phyloP scores from a whole-genome alignment of 257 asterid species.

The Schizonepeta tenuifolia region DNA sequence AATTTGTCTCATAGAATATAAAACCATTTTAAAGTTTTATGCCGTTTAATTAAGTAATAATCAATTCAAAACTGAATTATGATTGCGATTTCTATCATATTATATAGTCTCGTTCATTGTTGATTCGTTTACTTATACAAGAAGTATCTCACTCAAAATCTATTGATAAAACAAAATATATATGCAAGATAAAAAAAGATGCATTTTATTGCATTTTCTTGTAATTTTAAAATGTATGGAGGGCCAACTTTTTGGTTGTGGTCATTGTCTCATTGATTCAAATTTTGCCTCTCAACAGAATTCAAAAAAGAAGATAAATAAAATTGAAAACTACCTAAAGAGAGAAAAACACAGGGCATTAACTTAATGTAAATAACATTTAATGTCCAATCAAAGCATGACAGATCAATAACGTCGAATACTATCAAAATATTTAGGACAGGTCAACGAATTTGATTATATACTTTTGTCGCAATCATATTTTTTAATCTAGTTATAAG shows the following conservation, averaged over 20 bases:
- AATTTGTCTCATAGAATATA: neutral
- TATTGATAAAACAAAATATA: too few species aligned
- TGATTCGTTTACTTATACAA: neutral
- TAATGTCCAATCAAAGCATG: neutral
- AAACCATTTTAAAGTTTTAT: too few species aligned
- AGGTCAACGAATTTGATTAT: neutral
- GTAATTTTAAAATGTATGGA: neutral
- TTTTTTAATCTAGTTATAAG: neutral
- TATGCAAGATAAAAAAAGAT: neutral
- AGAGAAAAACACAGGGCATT: too few species aligned
- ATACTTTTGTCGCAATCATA: neutral
- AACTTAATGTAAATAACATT: neutral
- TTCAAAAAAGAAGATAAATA: neutral
- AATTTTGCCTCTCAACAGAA: neutral
- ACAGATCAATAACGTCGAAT: neutral
- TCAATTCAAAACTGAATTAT: neutral
- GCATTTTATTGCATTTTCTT: neutral
- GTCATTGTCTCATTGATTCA: too few species aligned
- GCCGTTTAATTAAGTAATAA: neutral
- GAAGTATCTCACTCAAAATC: too few species aligned
- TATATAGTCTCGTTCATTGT: neutral
- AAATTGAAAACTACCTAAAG: neutral
- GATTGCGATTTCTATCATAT: too few species aligned
- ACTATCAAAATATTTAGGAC: neutral
- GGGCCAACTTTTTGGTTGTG: neutral